Percentiles rank a stretch among this genome's conserved stretches.
Evolutionary conservation across 768 basidiomycete genomes (phyloP).

Genomic region (Kwoniella bestiolae): DNA sequence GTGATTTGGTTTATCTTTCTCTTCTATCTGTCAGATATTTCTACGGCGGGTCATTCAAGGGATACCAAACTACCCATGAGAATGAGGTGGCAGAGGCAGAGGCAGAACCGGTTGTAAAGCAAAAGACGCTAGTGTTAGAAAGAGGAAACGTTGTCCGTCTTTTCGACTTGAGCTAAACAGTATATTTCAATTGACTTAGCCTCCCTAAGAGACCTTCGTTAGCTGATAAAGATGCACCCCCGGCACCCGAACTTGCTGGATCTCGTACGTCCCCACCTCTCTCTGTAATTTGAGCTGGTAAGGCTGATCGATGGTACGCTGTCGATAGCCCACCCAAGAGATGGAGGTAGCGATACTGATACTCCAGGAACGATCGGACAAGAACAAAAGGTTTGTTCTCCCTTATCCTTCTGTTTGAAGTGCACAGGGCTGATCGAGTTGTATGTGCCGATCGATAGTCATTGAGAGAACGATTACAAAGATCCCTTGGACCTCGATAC

Average conservation of each 20-base stretch:
- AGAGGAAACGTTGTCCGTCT: no score
- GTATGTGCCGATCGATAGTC: conserved; percentile 24
- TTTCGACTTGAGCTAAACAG: background rate
- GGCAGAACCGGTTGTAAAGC: no score
- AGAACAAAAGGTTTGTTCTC: conserved; percentile 32
- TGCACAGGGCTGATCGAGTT: conserved; percentile 15
- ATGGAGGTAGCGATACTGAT: conserved; percentile 45
- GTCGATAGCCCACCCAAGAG: conserved; percentile 28
- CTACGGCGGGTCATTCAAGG: no score
- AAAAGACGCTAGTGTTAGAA: no score
- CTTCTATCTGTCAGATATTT: no score
- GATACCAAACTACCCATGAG: no score
- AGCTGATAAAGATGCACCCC: conserved; percentile 23
- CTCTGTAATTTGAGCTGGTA: background rate
- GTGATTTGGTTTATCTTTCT: no score
- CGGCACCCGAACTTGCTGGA: conserved; percentile 26
- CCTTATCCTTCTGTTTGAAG: conserved; percentile 2
- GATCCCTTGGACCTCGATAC: conserved; percentile 71
- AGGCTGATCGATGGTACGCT: background rate
- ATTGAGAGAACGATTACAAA: conserved; percentile 67
- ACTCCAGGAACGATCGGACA: conserved; percentile 46
- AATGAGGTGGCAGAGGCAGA: no score
- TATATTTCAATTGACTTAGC: conserved; percentile 7
- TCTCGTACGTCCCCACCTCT: conserved; percentile 26
- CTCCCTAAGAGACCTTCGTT: conserved; percentile 53